Evolutionary conservation across 345 rosid genomes (phyloP).

Genomic region (Populus simonii): DNA sequence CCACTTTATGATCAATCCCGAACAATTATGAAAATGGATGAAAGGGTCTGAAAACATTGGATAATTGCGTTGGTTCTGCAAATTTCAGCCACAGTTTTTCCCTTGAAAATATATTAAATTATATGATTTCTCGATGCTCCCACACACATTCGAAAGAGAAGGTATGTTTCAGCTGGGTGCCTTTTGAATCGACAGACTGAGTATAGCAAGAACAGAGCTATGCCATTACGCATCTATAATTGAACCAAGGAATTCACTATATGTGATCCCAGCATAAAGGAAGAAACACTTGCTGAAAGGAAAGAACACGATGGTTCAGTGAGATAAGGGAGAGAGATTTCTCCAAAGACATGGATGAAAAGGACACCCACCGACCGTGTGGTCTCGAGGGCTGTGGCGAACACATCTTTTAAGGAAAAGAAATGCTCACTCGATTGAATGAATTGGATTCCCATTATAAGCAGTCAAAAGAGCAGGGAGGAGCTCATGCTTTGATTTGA

Average conservation of each 20-base stretch:
- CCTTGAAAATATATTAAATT: too few relatives aligned
- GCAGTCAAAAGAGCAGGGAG: constrained; percentile 21
- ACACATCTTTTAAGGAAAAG: constrained; percentile 38
- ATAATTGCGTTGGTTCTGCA: neutral
- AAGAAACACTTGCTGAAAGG: neutral
- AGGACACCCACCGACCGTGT: constrained; percentile 24
- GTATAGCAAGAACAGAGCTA: too few relatives aligned
- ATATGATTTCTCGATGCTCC: too few relatives aligned
- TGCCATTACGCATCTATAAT: too few relatives aligned
- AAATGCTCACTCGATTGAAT: neutral
- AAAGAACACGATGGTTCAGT: neutral
- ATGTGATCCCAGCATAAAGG: too few relatives aligned
- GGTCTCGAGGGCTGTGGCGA: constrained; percentile 15
- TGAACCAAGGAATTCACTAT: too few relatives aligned
- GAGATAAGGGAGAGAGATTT: neutral
- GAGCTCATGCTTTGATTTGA: constrained; percentile 14
- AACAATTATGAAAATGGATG: too few relatives aligned
- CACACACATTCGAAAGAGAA: too few relatives aligned
- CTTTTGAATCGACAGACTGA: too few relatives aligned
- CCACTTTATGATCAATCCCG: too few relatives aligned
- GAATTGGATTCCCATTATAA: constrained; percentile 31
- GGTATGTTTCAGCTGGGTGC: too few relatives aligned
- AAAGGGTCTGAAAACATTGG: neutral
- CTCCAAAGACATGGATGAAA: neutral
- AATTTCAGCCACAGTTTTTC: neutral